These are phyloP conservation scores for Boletellus emodensis DNA, from an alignment of 768 basidiomycete genomes.

Conservation along the genomic window DNA sequence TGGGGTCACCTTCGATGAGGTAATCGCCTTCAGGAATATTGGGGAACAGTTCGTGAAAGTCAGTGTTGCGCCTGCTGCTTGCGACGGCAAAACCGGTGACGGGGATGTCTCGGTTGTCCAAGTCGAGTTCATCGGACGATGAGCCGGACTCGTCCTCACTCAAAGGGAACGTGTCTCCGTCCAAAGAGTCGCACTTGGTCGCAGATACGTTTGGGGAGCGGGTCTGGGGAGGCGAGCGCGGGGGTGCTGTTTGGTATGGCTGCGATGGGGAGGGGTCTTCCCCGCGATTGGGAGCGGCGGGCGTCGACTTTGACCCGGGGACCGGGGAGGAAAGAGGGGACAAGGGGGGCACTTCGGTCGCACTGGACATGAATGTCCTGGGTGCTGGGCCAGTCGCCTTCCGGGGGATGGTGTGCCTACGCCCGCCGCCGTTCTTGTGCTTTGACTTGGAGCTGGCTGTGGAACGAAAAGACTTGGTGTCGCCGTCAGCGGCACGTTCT, in stretches of 20 bases:
- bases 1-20: slow-evolving; percentile 84
- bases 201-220: slow-evolving; percentile 20
- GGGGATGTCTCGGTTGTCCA: slow-evolving; percentile 64
- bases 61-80: slow-evolving; percentile 88
- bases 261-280: background rate
- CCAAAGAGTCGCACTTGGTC: slow-evolving; percentile 25
- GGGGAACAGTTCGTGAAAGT: slow-evolving; percentile 93
- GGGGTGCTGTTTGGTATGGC: background rate
- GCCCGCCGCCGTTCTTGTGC: slow-evolving; percentile 14
- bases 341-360: slow-evolving; percentile 43
- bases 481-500: slow-evolving; percentile 22
- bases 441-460: slow-evolving; percentile 25
- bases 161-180: slow-evolving; percentile 24
- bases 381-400: slow-evolving; percentile 58
- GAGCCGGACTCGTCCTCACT: slow-evolving; percentile 32
- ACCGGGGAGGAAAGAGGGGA: slow-evolving; percentile 16
- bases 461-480: slow-evolving; percentile 26
- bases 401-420: slow-evolving; percentile 18
- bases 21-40: slow-evolving; percentile 92
- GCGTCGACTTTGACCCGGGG: slow-evolving; percentile 16
- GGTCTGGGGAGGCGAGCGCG: slow-evolving; percentile 7
- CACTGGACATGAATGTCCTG: slow-evolving; percentile 62
- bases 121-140: slow-evolving; percentile 32
- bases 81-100: slow-evolving; percentile 98
- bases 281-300: slow-evolving; percentile 1